Evolutionary conservation across 2,329 filamentous ascomycete species (phyloP).

Genomic region (Colletotrichum lindemuthianum): DNA sequence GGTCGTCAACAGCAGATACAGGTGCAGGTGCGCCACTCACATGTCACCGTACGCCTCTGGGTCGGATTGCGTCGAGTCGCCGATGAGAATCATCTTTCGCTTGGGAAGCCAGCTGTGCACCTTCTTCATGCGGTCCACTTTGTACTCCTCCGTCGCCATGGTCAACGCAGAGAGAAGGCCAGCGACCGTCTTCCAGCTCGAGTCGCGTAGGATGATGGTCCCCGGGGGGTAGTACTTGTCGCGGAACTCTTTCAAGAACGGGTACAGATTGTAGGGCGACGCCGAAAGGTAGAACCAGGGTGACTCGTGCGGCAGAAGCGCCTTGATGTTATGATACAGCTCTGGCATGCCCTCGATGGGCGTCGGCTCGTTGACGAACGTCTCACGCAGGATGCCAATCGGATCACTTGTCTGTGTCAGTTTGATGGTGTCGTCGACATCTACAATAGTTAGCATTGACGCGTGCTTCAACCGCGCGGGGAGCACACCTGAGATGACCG

Average conservation of each 20-base stretch:
- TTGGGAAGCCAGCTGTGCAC: conserved; percentile 82
- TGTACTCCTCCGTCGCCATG: conserved; percentile 85
- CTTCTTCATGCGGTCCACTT: conserved; percentile 81
- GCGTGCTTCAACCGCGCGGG: background rate
- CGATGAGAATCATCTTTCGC: conserved; percentile 83
- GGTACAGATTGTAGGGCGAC: conserved; percentile 93
- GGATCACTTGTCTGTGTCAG: conserved; percentile 84
- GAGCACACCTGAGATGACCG: conserved; percentile 75
- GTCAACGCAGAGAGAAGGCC: conserved; percentile 84
- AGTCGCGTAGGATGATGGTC: conserved; percentile 85
- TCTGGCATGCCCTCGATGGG: conserved; percentile 85
- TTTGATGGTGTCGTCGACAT: conserved; percentile 97
- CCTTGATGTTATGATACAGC: conserved; percentile 76
- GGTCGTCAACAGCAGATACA: no score
- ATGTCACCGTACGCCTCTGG: conserved; percentile 90
- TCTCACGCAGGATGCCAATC: conserved; percentile 82
- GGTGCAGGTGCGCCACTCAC: conserved; percentile 52
- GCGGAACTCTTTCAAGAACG: conserved; percentile 82
- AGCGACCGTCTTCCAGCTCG: conserved; percentile 84
- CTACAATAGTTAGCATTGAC: conserved; percentile 52
- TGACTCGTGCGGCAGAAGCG: conserved; percentile 63
- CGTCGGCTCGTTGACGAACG: conserved; percentile 80
- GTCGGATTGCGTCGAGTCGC: conserved; percentile 91
- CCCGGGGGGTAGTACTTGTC: conserved; percentile 77
- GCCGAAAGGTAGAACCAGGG: conserved; percentile 95